Evolutionary conservation across 164 flowering plant genomes (phyloP).

Genomic region (Vitis labrusca): DNA sequence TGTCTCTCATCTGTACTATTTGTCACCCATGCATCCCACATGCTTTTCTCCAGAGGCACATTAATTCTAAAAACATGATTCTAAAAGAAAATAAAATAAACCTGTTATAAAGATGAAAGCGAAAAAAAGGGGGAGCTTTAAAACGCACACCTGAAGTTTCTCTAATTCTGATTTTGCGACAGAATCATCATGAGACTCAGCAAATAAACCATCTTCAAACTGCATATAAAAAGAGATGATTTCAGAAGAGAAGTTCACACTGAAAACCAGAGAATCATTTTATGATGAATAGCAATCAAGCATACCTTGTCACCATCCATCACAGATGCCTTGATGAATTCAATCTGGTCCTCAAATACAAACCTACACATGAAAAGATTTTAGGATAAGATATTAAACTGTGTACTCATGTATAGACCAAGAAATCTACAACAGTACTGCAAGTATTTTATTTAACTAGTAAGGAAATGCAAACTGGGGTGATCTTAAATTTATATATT

Average conservation of each 20-base stretch:
- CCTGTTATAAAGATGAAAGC: no score
- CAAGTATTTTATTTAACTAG: not conserved
- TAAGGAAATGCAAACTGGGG: not conserved
- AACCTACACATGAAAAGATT: constrained; percentile 37
- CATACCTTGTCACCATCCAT: constrained; percentile 79
- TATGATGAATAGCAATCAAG: not conserved
- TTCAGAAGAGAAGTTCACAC: not conserved
- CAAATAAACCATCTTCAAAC: constrained; percentile 51
- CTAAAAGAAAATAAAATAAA: no score
- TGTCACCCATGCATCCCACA: not conserved
- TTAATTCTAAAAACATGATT: not conserved
- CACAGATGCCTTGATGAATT: constrained; percentile 79
- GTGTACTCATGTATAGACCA: not conserved
- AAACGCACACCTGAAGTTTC: constrained; percentile 70
- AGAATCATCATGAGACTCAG: constrained; percentile 39
- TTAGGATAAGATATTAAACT: not conserved
- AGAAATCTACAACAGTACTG: not conserved
- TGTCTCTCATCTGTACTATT: no score
- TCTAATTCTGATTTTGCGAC: constrained; percentile 58
- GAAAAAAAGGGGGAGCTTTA: constrained; percentile 1
- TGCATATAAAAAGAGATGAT: constrained; percentile 23
- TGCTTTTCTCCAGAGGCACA: not conserved
- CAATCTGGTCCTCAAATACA: constrained; percentile 97
- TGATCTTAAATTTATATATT: not conserved
- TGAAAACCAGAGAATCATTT: not conserved